Conservation (phyloP, 2,329 filamentous ascomycete species). For the Purpureocillium takamizusanense region DNA sequence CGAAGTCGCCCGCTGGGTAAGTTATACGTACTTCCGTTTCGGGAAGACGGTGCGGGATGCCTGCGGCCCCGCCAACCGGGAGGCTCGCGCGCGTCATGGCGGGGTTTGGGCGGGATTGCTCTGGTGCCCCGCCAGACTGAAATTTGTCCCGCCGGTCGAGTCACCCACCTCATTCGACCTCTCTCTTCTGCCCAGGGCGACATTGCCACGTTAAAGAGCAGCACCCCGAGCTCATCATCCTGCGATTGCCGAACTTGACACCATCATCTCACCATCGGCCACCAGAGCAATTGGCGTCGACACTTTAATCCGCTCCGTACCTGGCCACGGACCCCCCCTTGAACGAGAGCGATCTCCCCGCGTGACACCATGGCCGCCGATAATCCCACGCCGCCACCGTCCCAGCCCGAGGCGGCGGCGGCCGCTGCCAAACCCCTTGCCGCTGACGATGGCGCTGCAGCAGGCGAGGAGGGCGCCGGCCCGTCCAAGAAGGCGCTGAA, state of each 20-base stretch:
- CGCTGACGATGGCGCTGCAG: neutral
- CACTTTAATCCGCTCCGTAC: too few relatives aligned
- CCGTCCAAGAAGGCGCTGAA: slow-evolving; percentile 61
- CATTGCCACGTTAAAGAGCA: too few relatives aligned
- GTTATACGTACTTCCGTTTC: too few relatives aligned
- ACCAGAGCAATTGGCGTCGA: too few relatives aligned
- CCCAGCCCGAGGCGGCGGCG: neutral
- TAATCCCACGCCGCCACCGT: slow-evolving; percentile 1
- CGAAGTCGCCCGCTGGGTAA: too few relatives aligned
- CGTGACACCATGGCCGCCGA: slow-evolving; percentile 2
- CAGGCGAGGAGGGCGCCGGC: neutral
- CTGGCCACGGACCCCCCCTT: too few relatives aligned
- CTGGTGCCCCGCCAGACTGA: neutral
- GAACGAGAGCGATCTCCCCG: too few relatives aligned
- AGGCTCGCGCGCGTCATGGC: neutral
- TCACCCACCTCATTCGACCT: neutral
- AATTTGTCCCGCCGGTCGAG: neutral
- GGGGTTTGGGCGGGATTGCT: neutral
- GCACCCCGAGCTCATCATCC: too few relatives aligned
- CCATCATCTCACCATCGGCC: too few relatives aligned
- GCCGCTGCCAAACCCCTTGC: neutral
- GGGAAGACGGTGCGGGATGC: neutral
- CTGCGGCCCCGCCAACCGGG: neutral
- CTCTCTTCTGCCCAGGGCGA: too few relatives aligned
- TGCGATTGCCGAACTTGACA: too few relatives aligned